These are phyloP conservation scores for Gossypium anomalum DNA, from an alignment of 345 rosid species.

Conservation along the genomic window DNA sequence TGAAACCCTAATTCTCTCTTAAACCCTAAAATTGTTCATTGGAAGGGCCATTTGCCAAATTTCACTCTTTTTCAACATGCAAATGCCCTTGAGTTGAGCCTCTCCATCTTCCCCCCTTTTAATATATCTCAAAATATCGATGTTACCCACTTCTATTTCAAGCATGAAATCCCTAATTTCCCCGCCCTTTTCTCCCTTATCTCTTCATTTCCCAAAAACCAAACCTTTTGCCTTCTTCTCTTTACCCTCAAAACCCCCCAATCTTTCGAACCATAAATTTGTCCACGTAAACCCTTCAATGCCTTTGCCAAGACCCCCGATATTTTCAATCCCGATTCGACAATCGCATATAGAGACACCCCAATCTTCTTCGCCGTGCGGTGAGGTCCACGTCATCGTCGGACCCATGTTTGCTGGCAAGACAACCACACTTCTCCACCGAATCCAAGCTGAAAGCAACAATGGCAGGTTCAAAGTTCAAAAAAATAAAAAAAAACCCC, in stretches of 20 bases:
- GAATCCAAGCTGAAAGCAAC: slow-evolving; percentile 50
- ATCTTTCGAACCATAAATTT: slow-evolving; percentile 19
- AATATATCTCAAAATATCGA: slow-evolving; percentile 2
- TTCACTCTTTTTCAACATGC: not conserved
- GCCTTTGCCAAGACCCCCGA: slow-evolving; percentile 18
- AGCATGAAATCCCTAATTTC: slow-evolving; percentile 44
- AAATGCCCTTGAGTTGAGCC: not conserved
- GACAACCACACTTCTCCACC: slow-evolving; percentile 68
- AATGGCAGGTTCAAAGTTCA: slow-evolving; percentile 46
- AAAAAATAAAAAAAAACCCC: not conserved
- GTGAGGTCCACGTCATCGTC: slow-evolving; percentile 78
- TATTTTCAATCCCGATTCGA: slow-evolving; percentile 17
- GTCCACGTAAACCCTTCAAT: slow-evolving; percentile 18
- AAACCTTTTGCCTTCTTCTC: slow-evolving; percentile 21
- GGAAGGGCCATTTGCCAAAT: slow-evolving; percentile 1
- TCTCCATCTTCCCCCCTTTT: not conserved
- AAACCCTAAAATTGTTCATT: slow-evolving; percentile 4
- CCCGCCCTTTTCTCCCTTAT: slow-evolving; percentile 31
- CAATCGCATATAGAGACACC: slow-evolving; percentile 26
- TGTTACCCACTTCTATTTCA: slow-evolving; percentile 30
- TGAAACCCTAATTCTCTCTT: slow-evolving; percentile 10
- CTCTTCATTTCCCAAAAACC: slow-evolving; percentile 24
- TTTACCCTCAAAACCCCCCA: slow-evolving; percentile 20
- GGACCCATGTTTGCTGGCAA: slow-evolving; percentile 77
- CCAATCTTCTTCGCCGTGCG: slow-evolving; percentile 26